Evolutionary conservation across 2,329 filamentous ascomycete genomes (phyloP), one percentile per base, ranked within the genome.

Genomic region (Orbilia quercus): DNA sequence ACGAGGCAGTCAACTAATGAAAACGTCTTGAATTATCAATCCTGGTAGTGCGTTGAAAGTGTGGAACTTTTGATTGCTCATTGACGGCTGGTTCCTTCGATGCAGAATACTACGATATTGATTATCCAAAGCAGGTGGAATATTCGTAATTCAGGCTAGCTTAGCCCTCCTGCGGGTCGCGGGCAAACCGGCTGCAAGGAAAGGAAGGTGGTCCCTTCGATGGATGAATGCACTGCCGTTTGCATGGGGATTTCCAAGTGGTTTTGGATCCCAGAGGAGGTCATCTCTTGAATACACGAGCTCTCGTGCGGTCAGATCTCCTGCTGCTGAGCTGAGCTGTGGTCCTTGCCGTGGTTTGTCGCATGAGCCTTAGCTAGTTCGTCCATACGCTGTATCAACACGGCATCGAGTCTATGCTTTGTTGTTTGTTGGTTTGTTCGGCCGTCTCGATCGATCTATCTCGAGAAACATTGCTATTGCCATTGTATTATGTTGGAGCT

Each of bases 251-350:
- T 12, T 12, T 47, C 16, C 44, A 57, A 20, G 34, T 40, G 20
- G 22, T 5, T 16, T 38, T 18, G n/a, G 36, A 22, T 6, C 14
- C 14, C 31, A 44, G 53, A 18, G 28, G 20, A 69, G 47, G 64
- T 69, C 64, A 69, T 60, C 23, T 58, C 44, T 54, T 34, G 64
- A 42, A 45, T 38, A 45, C 64, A 69, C 54, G 64, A 69, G 64
- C 54, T 69, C 64, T 53, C 53, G 53, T 47, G 28, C 16, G 28
- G n/a, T n/a, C n/a, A n/a, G n/a, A n/a, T 50, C 12, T 20, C 11
- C 7, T 25, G 44, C 12, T 25, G 20, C 22, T 47, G n/a, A n/a
- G n/a, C n/a, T n/a, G n/a, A n/a, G n/a, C n/a, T n/a, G n/a, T n/a
- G n/a, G n/a, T n/a, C n/a, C 54, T 40, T 44, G n/a, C 23, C n/a